Evolutionary conservation across 2,329 filamentous ascomycete species (phyloP), one percentile per base, ranked within the genome.

Genomic region (Colletotrichum sp.): DNA sequence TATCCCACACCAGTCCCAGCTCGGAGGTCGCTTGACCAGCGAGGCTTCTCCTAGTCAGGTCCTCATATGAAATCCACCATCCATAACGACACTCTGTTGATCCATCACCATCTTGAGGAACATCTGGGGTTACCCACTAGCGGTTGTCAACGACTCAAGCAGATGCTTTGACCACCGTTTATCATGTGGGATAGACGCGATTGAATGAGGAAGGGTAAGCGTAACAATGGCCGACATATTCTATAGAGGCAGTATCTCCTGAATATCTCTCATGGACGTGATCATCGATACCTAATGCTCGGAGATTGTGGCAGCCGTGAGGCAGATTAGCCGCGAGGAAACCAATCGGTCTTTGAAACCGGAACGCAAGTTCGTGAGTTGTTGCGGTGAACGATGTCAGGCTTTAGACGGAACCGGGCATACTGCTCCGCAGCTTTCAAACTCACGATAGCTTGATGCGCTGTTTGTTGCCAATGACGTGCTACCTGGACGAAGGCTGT

Each of bases 151-250:
- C 73, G 32, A 62, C 56, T 66, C 67, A 61, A 77, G 69, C 59
- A 76, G n/a, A 69, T 74, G 74, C 76, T 76, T 64, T 71, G 76
- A 76, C 76, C 74, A 76, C 62, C 59, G 61, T 64, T 62, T 69
- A 76, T 76, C 58, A 61, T 73, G 74, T 67, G 73, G 69, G 63
- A 75, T 68, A 61, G 63, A 62, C 63, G 66, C 59, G 28, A 24
- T 43, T 36, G 55, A 38, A 36, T 38, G 58, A 28, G 48, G 64
- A 26, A 59, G 28, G 64, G 65, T 52, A 61, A 36, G 38, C 71
- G 69, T 48, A 69, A 34, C 48, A n/a, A 48, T 7, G 52, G 36
- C 28, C 30, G 28, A 7, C 16, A 58, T 9, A 10, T 59, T 72
- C 65, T 8, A 48, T 36, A 76, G 16, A 16, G 76, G 74, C 32